These are phyloP conservation scores for Barnettozyma sucrosica DNA, from an alignment of 805 yeast species.

Conservation along the genomic window DNA sequence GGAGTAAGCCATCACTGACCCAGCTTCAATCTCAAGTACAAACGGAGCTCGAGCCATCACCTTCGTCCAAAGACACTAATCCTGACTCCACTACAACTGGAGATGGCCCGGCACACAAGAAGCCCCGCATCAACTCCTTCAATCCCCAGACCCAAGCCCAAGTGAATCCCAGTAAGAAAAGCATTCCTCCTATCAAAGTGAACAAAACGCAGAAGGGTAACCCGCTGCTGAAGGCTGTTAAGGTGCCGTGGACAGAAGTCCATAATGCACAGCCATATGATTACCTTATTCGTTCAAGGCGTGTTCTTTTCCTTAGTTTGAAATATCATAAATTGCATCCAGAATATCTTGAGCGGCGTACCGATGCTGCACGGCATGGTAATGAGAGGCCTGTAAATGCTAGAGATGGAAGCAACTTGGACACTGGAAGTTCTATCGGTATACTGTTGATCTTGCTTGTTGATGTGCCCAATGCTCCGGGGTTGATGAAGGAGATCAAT, in stretches of 20 bases:
- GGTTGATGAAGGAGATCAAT: slow-evolving; percentile 35
- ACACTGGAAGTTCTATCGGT: slow-evolving; percentile 21
- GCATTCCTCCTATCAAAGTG: slow-evolving; percentile 40
- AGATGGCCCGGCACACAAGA: slow-evolving; percentile 5
- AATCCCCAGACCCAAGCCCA: slow-evolving; percentile 10
- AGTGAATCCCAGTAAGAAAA: slow-evolving; percentile 8
- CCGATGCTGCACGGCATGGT: slow-evolving; percentile 3
- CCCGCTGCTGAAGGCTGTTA: slow-evolving; percentile 55
- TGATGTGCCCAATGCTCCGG: slow-evolving; percentile 55
- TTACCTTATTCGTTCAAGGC: slow-evolving; percentile 55
- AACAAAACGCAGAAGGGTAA: slow-evolving; percentile 67
- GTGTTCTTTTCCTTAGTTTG: slow-evolving; percentile 55
- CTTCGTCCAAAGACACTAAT: background rate
- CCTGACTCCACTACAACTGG: background rate
- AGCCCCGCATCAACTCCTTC: slow-evolving; percentile 22
- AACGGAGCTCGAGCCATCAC: slow-evolving; percentile 1
- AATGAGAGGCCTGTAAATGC: slow-evolving; percentile 1
- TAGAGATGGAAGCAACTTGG: slow-evolving; percentile 1
- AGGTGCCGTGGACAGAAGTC: slow-evolving; percentile 47
- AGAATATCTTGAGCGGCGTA: slow-evolving; percentile 47
- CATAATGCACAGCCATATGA: slow-evolving; percentile 48
- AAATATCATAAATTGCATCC: slow-evolving; percentile 74
- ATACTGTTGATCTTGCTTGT: slow-evolving; percentile 58
- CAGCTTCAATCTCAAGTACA: background rate
- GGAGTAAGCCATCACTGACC: background rate